Conservation (phyloP, 129 eudicot species). For the Pseudognaphalium luteoalbum region DNA sequence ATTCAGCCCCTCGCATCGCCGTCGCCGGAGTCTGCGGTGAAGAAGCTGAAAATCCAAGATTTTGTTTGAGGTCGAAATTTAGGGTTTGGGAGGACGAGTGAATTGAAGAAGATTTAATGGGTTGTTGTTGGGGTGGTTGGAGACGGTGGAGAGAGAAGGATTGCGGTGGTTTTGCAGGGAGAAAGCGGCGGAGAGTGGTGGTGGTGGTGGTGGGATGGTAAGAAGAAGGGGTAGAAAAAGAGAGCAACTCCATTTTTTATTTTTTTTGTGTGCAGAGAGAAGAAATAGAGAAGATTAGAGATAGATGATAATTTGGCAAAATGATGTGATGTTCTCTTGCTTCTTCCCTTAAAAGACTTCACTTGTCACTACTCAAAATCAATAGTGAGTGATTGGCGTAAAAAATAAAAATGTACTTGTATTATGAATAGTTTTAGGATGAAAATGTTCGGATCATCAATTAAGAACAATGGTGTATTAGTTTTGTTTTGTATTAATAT, state of each 20-base stretch:
- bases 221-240: constrained; percentile 41
- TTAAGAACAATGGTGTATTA: too few species aligned
- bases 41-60: constrained; percentile 33
- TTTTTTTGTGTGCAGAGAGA: neutral
- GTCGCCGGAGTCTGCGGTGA: constrained; percentile 61
- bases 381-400: too few species aligned
- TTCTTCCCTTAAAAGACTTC: constrained; percentile 5
- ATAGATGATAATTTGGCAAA: constrained; percentile 28
- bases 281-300: too few species aligned
- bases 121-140: constrained; percentile 1
- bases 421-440: too few species aligned
- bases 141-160: constrained; percentile 29
- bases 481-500: too few species aligned
- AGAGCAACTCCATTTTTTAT: constrained; percentile 54
- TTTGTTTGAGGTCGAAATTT: constrained; percentile 7
- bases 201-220: constrained; percentile 23
- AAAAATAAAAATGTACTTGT: too few species aligned
- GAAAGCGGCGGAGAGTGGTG: constrained; percentile 34
- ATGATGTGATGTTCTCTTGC: neutral
- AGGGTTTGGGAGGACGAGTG: constrained; percentile 35
- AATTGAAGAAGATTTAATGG: constrained; percentile 35
- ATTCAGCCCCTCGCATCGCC: constrained; percentile 69
- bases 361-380: too few species aligned
- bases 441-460: too few species aligned
- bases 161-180: constrained; percentile 25